Base-by-base conservation (phyloP, 1,284 basidiomycete species). In the Cryptococcus sp. region DNA sequence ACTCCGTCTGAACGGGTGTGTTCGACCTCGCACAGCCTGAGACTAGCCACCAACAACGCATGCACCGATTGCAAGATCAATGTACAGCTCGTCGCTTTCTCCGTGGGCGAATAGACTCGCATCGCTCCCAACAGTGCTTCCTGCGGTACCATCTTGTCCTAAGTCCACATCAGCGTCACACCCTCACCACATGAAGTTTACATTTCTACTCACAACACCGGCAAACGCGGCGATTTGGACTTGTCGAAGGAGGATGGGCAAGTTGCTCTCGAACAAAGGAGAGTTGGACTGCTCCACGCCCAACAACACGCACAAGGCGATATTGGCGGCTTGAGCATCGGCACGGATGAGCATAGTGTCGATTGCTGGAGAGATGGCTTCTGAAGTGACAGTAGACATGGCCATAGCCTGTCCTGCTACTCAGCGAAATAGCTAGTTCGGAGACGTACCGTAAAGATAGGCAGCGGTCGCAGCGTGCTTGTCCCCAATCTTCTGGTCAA, bases 41-140 rank as follows among this genome's bases (percentile, higher is more conserved):
- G 37, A 43, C 58, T 60, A 4, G 56, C 59, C 16, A 50, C 51
- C 5, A 67, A 45, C 2, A 67, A 24, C 0, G 56, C 50, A 45
- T 67, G 63, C 0, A 60, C 63, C 10, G 59, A 48, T 19, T 58
- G 52, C 16, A 67, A 44, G 31, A 67, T 59, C n/a, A 51, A 37
- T 7, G 53, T 50, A 44, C 58, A 56, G 11, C 51, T 49, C 28
- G 50, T 36, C 9, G 50, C 47, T 45, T 58, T 56, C 37, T 63
- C 58, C 19, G 53, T 51, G 6, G 57, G 56, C 9, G 52, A 46
- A 31, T 65, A 67, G 4, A 60, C 39, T 21, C 56, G 50, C 51
- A 67, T 60, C 7, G 57, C 61, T 3, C 50, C 46, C 12, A 57
- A 47, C 3, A 67, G 46, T 4, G 59, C 59, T 45, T 61, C 57